Evolutionary conservation across 495 filamentous ascomycete genomes (phyloP), one percentile per base, ranked within the genome.

Genomic region (Evansstolkia leycettana): DNA sequence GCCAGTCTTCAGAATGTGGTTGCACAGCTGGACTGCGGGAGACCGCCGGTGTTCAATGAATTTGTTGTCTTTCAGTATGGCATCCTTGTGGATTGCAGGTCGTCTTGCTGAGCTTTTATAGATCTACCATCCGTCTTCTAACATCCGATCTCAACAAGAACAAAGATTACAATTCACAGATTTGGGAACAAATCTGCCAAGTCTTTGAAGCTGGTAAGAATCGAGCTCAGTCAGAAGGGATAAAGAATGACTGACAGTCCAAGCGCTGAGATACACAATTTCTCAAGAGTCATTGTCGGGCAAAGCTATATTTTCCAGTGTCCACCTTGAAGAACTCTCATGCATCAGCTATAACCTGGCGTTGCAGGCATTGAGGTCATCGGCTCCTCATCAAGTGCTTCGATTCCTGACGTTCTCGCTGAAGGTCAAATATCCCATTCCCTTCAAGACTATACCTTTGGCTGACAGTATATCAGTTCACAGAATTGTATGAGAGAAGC

Each of bases 281-380:
- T 33, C 51, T 33, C 57, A 44, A 42, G 29, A 17, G 2, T 12
- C 7, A 17, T 7, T 7, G 5, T n/a, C 10, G 5, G 48, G 31
- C 24, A 53, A 37, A 23, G 41, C 31, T 38, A 50, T 17, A 39
- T 69, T 10, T 80, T 82, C 51, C 70, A 59, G 67, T 14, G 56
- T 58, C 17, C 84, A 92, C 39, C 60, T 89, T 2, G 68, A 89
- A 48, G 90, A 85, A 84, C 84, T 92, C 54, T 76, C 74, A 31
- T 72, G 75, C 36, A 86, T 78, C 43, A 72, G 74, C 5, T 93
- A 90, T 53, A 86, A 88, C 43, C 51, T 84, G 16, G 72, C 75
- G 0, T 49, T 88, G 2, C 74, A 76, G 42, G 58, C 72, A 26
- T 71, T 73, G 23, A 62, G 62, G 0, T 52, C 43, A 9, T 76